Evolutionary conservation across 495 filamentous ascomycete genomes (phyloP), one percentile per base, ranked within the genome.

Genomic region (Hypoxylon trugodes): DNA sequence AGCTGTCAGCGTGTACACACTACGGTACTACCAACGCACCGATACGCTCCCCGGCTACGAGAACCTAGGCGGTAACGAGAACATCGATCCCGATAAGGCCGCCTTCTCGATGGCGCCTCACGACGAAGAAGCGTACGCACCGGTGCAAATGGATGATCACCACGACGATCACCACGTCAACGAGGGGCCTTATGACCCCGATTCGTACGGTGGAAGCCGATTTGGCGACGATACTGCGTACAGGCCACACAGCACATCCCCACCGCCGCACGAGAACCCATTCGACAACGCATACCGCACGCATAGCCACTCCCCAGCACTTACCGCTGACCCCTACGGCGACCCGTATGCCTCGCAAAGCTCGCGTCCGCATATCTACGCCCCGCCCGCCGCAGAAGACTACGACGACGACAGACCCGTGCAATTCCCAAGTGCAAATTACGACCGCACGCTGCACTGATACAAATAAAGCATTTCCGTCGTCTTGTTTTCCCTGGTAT

Each of bases 11-110:
- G 79, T 91, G 68, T 90, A 91, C 76, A 89, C 87, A 45, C 81
- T 92, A 50, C 82, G 87, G 68, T 89, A 92, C 77, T 96, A 89
- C 81, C 85, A 89, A 59, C 84, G 84, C 52, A 87, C 92, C 62
- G 90, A 91, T 58, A 84, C 83, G 36, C 83, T 93, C 4, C 91
- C 90, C n/a, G 87, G 87, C 24, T 84, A 86, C 51, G 83, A 86
- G 21, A 84, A 83, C 45, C 67, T 71, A 16, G 81, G 82, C n/a
- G 76, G 75, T 43, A 80, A 76, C 42, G 72, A 81, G 43, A 77
- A 78, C 64, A 84, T 84, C 62, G 83, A 85, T 65, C 83, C 83
- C 0, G 82, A 85, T 70, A 84, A 84, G 74, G 81, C 80, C 22
- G 82, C 81, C 10, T 85, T 85, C 71, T 82, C 81, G 36, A 79